phyloP scores from a whole-genome alignment of 768 basidiomycete species.

The Coprinellus micaceus region DNA sequence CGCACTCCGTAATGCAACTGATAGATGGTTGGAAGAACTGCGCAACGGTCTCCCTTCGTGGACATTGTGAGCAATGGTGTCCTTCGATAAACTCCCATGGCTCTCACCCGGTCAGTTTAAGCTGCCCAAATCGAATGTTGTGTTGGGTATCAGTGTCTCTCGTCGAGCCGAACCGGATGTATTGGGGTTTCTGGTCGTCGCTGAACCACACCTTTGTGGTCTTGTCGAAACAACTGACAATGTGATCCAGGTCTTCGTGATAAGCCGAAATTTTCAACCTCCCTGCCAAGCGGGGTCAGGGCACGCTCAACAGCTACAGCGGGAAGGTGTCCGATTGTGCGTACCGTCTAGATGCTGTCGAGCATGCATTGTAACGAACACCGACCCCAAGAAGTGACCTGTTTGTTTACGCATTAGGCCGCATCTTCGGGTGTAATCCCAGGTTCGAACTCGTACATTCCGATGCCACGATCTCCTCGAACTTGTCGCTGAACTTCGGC shows the following conservation, averaged over 20 bases:
- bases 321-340: neutral
- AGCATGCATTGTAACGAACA: slow-evolving; percentile 40
- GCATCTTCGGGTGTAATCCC: neutral
- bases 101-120: slow-evolving; percentile 38
- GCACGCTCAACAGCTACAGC: neutral
- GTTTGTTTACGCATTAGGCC: no score
- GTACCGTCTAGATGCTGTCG: slow-evolving; percentile 32
- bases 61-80: neutral
- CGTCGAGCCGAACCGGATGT: slow-evolving; percentile 44
- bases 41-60: slow-evolving; percentile 16
- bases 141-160: slow-evolving; percentile 35
- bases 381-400: slow-evolving; percentile 44
- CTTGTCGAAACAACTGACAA: slow-evolving; percentile 44
- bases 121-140: slow-evolving; percentile 42
- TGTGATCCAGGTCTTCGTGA: slow-evolving; percentile 36
- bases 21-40: slow-evolving; percentile 27
- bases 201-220: slow-evolving; percentile 44
- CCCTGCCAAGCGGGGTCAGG: slow-evolving; percentile 20
- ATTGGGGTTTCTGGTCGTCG: slow-evolving; percentile 37
- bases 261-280: slow-evolving; percentile 37
- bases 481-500: slow-evolving; percentile 11
- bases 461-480: slow-evolving; percentile 41
- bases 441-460: slow-evolving; percentile 25
- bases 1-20: slow-evolving; percentile 19
- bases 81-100: neutral